Conservation (phyloP, 2,329 filamentous ascomycete genomes). For the Zarea fungicola region DNA sequence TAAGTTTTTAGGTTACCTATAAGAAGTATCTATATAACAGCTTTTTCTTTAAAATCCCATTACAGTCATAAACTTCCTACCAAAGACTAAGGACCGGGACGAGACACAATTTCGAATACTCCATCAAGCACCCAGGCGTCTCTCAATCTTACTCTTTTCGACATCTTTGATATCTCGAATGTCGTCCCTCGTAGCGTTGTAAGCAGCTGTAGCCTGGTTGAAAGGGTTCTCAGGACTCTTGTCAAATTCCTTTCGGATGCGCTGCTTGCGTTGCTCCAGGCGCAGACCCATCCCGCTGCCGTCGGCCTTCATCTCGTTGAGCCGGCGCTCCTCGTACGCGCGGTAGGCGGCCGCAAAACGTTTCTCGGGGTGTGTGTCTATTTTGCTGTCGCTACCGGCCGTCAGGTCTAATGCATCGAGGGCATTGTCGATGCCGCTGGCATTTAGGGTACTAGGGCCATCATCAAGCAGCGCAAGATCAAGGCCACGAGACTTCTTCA, state of each 20-base stretch:
- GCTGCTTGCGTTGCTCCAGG: constrained; percentile 76
- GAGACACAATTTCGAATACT: not conserved
- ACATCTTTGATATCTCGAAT: constrained; percentile 57
- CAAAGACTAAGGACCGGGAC: not conserved
- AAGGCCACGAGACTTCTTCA: constrained; percentile 66
- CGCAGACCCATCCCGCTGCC: constrained; percentile 67
- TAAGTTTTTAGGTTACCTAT: no score
- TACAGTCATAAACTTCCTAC: not conserved
- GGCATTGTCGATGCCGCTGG: constrained; percentile 87
- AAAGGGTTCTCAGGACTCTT: constrained; percentile 93
- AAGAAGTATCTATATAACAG: no score
- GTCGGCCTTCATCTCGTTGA: constrained; percentile 82
- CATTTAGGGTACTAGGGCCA: constrained; percentile 62
- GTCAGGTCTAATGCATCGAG: constrained; percentile 76
- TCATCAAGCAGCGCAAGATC: constrained; percentile 72
- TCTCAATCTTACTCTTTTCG: constrained; percentile 72
- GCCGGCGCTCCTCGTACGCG: constrained; percentile 72
- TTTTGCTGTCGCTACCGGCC: constrained; percentile 53
- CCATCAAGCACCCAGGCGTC: constrained; percentile 46
- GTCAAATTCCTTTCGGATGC: constrained; percentile 88
- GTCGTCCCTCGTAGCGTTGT: constrained; percentile 77
- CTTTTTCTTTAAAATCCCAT: not conserved
- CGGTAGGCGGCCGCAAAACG: constrained; percentile 82
- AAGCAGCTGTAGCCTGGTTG: constrained; percentile 72
- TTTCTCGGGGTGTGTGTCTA: constrained; percentile 85